Conservation (phyloP, 1,284 basidiomycete genomes). For the Ustilago hordei region DNA sequence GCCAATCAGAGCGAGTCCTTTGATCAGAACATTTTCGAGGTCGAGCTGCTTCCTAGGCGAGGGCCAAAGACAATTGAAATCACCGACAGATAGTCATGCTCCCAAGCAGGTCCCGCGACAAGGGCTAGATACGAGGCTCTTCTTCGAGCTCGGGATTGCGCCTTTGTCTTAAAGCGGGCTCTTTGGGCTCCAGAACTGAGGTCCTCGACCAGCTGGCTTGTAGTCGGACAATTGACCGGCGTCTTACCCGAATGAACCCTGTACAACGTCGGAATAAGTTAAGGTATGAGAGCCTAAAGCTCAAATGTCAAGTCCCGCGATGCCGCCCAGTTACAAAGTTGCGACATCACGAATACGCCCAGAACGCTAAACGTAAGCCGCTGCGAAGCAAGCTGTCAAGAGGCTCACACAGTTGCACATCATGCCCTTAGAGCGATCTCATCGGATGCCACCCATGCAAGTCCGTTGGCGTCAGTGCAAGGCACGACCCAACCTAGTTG, state of each 20-base stretch:
- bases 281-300: neutral
- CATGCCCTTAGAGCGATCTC: too few species aligned
- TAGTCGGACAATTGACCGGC: conserved; percentile 38
- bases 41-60: neutral
- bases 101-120: neutral
- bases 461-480: too few species aligned
- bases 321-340: neutral
- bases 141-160: neutral
- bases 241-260: conserved; percentile 14
- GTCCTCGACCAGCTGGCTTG: neutral
- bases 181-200: conserved; percentile 26
- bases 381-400: too few species aligned
- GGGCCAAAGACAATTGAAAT: neutral
- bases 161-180: neutral
- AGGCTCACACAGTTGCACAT: too few species aligned
- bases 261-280: conserved; percentile 17
- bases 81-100: neutral
- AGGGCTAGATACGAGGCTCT: neutral
- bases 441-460: too few species aligned
- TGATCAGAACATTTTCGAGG: conserved; percentile 4
- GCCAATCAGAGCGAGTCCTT: conserved; percentile 12
- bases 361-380: neutral
- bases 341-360: neutral
- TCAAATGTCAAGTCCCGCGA: neutral
- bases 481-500: too few species aligned